Base-by-base conservation (phyloP, 805 yeast genomes). In the Sugiyamaella floridensis region DNA sequence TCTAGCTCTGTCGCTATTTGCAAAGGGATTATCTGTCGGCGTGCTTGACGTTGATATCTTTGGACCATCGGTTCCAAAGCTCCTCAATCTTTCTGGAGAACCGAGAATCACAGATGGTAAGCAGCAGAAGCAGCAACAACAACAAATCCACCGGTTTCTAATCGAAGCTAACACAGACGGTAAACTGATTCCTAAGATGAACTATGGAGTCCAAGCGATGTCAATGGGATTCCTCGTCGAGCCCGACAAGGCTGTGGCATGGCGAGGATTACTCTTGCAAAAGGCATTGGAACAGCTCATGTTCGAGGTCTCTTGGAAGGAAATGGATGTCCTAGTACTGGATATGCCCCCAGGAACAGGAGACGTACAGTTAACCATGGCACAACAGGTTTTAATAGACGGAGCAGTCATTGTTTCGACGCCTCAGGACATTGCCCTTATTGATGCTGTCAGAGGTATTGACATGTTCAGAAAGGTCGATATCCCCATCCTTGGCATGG, bases 321-420 rank as follows among this genome's bases (percentile, higher is more conserved):
- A 56, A 10, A 64, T 87, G 44, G 95, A 88, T 63, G 75, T 81
- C 19, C 70, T 88, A 47, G 83, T 88, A 1, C 71, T 88, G 10
- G 96, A 88, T 60, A 78, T 88, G 86, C 96, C 96, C 0, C 96
- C 96, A 0, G 96, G 96, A 2, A 88, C 96, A 0, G 96, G 96
- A 16, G 96, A 88, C 64, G 83, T 86, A 0, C 96, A 88, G 62
- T 72, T 88, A 51, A 85, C 95, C 0, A 73, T 88, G n/a, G 82
- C 89, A 26, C 96, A 88, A 66, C 85, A 82, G 60, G 65, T 85
- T n/a, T 75, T 76, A 45, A 79, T 88, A 0, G 85, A 82, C 60
- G 96, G 95, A 0, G 88, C 95, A 0, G 77, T 88, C 1, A 79
- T 88, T 40, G 95, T 88, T 1, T 81, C 89, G 0, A 88, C 96